Base-by-base conservation (phyloP, 129 eudicot species). In the Solidago caesia region DNA sequence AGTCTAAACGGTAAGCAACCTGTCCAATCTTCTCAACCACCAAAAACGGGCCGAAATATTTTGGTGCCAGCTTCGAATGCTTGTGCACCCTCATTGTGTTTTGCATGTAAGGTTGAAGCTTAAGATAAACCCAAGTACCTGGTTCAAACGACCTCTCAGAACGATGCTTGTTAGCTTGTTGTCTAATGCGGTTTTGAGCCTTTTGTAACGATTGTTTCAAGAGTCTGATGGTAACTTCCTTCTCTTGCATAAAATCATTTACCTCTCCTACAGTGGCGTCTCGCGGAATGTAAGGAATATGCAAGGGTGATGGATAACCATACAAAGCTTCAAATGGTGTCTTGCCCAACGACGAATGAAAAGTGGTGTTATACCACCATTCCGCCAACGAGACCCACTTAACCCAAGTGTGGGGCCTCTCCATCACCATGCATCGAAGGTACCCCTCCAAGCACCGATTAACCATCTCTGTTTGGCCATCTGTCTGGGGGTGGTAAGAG, bases 151-250 rank as follows among this genome's bases (percentile, higher is more conserved):
- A 11, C 55, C 67, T 72, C 16, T 72, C 76, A 0, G 42, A 5
- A 1, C 76, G 39, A 9, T 72, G 67, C 7, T 72, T 72, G 12
- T 72, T 42, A 4, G 76, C 76, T 14, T 72, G 55, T n/a, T 56
- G 65, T 39, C 21, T 72, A 66, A 72, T 72, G 1, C 55, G n/a
- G 14, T 39, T 57, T 43, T 72, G 67, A 33, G 76, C 76, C n/a
- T 56, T 21, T 33, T 16, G 33, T 4, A 70, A 7, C 1, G 46
- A 55, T 1, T 70, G 5, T 4, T 52, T 70, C 47, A 51, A 29
- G 39, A 29, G 39, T 29, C 39, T 29, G 39, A 29, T 29, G 39
- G 39, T 29, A 29, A 29, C 39, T 7, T 70, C 64, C 39, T 63
- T 29, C 7, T 39, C 63, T 15, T 6, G 27, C 75, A 70, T 12